These are phyloP conservation scores for Barnettozyma siamensis DNA, from an alignment of 805 yeast species.

Conservation along the genomic window DNA sequence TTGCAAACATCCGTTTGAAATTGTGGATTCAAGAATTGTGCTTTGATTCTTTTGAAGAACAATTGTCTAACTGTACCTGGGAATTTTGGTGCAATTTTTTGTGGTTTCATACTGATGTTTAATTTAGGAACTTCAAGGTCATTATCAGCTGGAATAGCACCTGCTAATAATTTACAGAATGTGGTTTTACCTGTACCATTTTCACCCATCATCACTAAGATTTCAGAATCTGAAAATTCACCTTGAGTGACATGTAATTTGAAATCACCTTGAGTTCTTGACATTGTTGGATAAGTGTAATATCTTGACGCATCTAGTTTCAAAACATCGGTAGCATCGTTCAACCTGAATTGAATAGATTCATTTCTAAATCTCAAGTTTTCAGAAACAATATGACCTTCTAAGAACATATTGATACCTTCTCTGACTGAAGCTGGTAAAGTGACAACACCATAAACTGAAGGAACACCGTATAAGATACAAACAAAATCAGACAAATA, in stretches of 20 bases:
- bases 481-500: conserved; percentile 95
- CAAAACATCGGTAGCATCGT: conserved; percentile 80
- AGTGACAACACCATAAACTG: conserved; percentile 98
- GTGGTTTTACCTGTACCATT: conserved; percentile 99
- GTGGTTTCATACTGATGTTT: conserved; percentile 97
- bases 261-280: conserved; percentile 95
- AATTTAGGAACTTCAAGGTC: conserved; percentile 76
- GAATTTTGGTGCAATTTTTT: conserved; percentile 97
- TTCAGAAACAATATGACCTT: conserved; percentile 96
- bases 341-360: conserved; percentile 86
- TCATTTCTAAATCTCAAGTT: conserved; percentile 96
- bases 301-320: conserved; percentile 74
- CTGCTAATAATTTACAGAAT: conserved; percentile 91
- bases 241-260: conserved; percentile 76
- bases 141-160: conserved; percentile 82
- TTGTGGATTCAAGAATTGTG: conserved; percentile 90
- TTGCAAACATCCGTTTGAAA: conserved; percentile 97
- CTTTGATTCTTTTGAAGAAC: conserved; percentile 93
- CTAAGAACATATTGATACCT: conserved; percentile 97
- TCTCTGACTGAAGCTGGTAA: conserved; percentile 96
- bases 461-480: conserved; percentile 95
- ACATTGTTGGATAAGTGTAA: conserved; percentile 74
- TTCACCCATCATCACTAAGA: conserved; percentile 99
- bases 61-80: conserved; percentile 98
- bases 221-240: conserved; percentile 93